A percentile compares a stretch with the other conserved stretches of the same genome.
Evolutionary conservation across 306 rosid species (phyloP).

Genomic region (Geum urbanum): DNA sequence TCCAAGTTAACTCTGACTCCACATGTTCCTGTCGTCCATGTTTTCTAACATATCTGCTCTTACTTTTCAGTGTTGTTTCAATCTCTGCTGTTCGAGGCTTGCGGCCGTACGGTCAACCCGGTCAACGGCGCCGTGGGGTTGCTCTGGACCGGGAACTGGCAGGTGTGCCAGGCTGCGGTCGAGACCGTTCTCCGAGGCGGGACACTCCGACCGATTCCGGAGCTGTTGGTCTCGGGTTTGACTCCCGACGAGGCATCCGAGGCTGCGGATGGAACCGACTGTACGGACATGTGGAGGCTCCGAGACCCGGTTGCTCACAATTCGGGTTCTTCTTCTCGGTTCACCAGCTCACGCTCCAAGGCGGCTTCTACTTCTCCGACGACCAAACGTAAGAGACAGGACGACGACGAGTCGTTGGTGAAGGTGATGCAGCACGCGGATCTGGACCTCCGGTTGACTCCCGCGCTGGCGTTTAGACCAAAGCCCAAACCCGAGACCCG

Average conservation of each 20-base stretch:
- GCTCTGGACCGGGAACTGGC: conserved; percentile 88
- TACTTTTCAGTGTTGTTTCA: conserved; percentile 63
- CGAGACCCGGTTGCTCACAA: conserved; percentile 38
- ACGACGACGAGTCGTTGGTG: conserved; percentile 27
- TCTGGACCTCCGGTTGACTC: conserved; percentile 73
- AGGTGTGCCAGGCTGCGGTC: conserved; percentile 83
- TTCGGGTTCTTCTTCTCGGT: conserved; percentile 27
- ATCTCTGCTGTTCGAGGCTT: conserved; percentile 74
- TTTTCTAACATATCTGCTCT: neutral
- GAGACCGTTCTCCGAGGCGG: conserved; percentile 86
- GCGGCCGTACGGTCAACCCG: conserved; percentile 81
- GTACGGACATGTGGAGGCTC: conserved; percentile 44
- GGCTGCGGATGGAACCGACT: conserved; percentile 43
- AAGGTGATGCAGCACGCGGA: conserved; percentile 36
- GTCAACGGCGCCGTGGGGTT: conserved; percentile 85
- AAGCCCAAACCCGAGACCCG: conserved; percentile 38
- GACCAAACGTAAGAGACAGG: conserved; percentile 53
- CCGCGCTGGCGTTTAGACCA: conserved; percentile 36
- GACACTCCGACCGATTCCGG: conserved; percentile 54
- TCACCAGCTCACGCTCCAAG: conserved; percentile 41
- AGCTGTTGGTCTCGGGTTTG: conserved; percentile 26
- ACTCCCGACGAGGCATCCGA: conserved; percentile 56
- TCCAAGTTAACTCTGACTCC: neutral
- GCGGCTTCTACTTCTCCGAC: conserved; percentile 31
- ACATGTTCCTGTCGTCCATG: neutral